Percentiles rank a stretch among this genome's conserved stretches.
Evolutionary conservation across 2,329 filamentous ascomycete genomes (phyloP).

Genomic region (Aplosporella prunicola): DNA sequence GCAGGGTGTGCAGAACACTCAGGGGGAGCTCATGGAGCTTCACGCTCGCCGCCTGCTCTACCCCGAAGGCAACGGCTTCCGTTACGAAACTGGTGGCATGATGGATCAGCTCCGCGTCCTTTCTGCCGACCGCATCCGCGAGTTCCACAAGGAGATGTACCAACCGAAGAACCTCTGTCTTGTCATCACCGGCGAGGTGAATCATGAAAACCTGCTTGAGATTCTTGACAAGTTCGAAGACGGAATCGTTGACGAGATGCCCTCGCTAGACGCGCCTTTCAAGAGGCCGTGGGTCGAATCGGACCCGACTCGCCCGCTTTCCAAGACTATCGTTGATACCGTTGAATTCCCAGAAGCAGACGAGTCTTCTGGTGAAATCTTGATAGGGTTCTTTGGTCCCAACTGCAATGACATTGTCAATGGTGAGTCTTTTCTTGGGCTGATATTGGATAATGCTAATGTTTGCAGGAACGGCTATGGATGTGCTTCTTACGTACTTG

Average conservation of each 20-base stretch:
- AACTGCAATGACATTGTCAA: constrained; percentile 60
- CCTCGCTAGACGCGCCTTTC: constrained; percentile 64
- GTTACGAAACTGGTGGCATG: constrained; percentile 97
- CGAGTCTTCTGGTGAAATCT: constrained; percentile 81
- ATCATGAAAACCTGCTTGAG: constrained; percentile 68
- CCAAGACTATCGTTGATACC: constrained; percentile 62
- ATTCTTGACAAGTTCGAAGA: constrained; percentile 85
- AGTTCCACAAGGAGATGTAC: constrained; percentile 94
- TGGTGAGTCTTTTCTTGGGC: constrained; percentile 20
- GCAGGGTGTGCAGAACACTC: constrained; percentile 86
- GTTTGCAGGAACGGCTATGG: constrained; percentile 55
- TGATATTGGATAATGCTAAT: not conserved
- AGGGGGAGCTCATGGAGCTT: constrained; percentile 79
- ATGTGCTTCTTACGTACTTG: constrained; percentile 74
- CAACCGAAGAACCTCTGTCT: constrained; percentile 92
- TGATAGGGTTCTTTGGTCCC: constrained; percentile 80
- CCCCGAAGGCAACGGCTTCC: constrained; percentile 80
- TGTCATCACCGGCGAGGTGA: constrained; percentile 82
- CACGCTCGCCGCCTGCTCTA: constrained; percentile 72
- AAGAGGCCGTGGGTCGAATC: constrained; percentile 88
- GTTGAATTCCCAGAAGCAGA: constrained; percentile 95
- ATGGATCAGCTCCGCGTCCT: constrained; percentile 82
- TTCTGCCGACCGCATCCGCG: constrained; percentile 81
- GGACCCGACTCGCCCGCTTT: constrained; percentile 61
- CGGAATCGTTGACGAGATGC: constrained; percentile 74